Evolutionary conservation across 2,329 filamentous ascomycete genomes (phyloP), one percentile per base, ranked within the genome.

Genomic region (Exophiala lecanii-corni): DNA sequence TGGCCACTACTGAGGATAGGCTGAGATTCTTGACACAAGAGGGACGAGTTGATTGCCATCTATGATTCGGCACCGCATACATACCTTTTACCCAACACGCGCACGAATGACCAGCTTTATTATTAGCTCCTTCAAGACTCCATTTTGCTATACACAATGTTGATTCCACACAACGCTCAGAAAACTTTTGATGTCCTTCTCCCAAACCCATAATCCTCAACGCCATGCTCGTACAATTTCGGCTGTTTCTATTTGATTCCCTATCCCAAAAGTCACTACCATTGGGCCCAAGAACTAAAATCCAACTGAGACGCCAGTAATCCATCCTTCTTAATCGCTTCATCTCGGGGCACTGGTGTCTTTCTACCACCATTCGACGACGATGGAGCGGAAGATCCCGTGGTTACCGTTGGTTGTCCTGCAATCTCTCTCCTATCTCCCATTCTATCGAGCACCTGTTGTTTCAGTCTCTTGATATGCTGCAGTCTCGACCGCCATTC

Each of bases 401-500:
- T 31, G 4, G 36, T 23, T n/a, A 10, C 28, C 28, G 34, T 18
- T 6, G 26, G 17, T 16, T 23, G n/a, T 9, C 28, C 42, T 23
- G 40, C 25, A 13, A 26, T 10, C n/a, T 13, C 33, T 35, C 47
- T 46, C 23, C 41, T 50, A 15, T 49, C 50, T 25, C 32, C 43
- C 12, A 38, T 18, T 37, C 39, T 43, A 30, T 18, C 44, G 25
- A 43, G 37, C 17, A 64, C 61, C 16, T 68, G 62, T 35, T 94
- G 86, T 19, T 89, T 80, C 37, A 98, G 74, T 33, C 81, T 78
- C 60, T 84, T 84, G 60, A 98, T 94, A 61, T 91, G 86, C 36
- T 85, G 79, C 9, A 97, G 75, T 36, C 92, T 81, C 56, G 84
- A 86, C 45, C 88, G 81, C 92, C 92, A 97, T 6, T 87, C 86